phyloP scores from a whole-genome alignment of 1,284 basidiomycete genomes.

The Heterobasidion occidentale region DNA sequence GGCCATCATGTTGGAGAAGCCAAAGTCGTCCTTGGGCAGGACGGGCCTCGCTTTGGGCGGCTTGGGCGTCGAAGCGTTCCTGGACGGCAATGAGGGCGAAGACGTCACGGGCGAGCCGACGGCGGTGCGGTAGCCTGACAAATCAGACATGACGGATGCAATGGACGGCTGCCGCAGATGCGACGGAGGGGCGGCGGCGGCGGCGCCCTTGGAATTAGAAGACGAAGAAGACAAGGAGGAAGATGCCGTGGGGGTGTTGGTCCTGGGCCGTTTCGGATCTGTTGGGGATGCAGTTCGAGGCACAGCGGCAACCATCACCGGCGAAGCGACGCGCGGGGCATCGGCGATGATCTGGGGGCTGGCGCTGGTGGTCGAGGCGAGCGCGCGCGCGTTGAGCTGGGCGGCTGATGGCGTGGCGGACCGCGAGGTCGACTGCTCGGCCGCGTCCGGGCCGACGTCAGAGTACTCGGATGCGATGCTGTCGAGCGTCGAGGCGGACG shows the following conservation, averaged over 20 bases:
- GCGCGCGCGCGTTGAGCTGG: constrained; percentile 12
- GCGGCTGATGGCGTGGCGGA: constrained; percentile 12
- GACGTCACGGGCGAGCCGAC: constrained; percentile 19
- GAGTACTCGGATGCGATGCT: constrained; percentile 48
- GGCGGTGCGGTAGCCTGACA: constrained; percentile 47
- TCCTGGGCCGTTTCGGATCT: constrained; percentile 17
- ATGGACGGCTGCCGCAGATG: constrained; percentile 52
- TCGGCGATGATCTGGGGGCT: constrained; percentile 22
- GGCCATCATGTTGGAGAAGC: constrained; percentile 74
- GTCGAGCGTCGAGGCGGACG: constrained; percentile 15
- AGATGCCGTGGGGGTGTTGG: constrained; percentile 30
- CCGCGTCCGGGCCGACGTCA: constrained; percentile 27
- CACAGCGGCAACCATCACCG: constrained; percentile 13
- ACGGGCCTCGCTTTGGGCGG: constrained; percentile 26
- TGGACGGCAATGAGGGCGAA: constrained; percentile 17
- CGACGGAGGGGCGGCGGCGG: constrained; percentile 9
- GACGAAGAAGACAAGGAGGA: neutral
- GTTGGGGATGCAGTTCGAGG: constrained; percentile 21
- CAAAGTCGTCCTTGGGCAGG: constrained; percentile 77
- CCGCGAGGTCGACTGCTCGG: constrained; percentile 11
- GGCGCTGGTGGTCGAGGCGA: constrained; percentile 21
- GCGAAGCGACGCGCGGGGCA: constrained; percentile 14
- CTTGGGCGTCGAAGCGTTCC: constrained; percentile 18
- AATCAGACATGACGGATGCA: constrained; percentile 57
- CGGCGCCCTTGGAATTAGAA: neutral